phyloP scores from a whole-genome alignment of 768 basidiomycete genomes.

The Serendipita sp. region DNA sequence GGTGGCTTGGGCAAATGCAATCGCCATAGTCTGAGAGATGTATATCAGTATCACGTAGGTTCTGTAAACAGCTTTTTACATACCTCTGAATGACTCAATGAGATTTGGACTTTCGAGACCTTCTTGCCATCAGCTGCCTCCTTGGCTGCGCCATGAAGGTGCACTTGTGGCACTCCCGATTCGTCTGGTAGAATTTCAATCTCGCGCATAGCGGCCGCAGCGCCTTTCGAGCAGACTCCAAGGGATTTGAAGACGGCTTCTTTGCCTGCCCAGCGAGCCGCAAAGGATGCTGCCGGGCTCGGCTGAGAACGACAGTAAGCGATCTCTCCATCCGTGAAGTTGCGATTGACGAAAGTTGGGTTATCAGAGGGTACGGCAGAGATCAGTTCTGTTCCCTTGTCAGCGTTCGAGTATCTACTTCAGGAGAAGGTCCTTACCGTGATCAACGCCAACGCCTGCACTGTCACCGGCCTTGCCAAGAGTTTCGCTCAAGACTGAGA shows the following conservation, averaged over 20 bases:
- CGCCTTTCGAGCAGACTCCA: conserved; percentile 77
- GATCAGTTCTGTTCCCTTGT: conserved; percentile 51
- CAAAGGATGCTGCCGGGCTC: conserved; percentile 76
- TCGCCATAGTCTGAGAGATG: conserved; percentile 49
- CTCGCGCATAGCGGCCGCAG: conserved; percentile 88
- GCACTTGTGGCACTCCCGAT: conserved; percentile 64
- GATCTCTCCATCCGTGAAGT: conserved; percentile 84
- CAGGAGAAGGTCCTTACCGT: conserved; percentile 37
- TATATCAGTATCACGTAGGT: conserved; percentile 9
- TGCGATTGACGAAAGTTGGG: conserved; percentile 70
- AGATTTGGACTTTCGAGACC: conserved; percentile 60
- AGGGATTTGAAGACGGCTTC: conserved; percentile 96
- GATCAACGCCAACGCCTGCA: conserved; percentile 76
- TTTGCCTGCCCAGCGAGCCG: conserved; percentile 94
- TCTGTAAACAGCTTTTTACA: conserved; percentile 18
- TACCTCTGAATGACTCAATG: conserved; percentile 86
- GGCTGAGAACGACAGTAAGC: conserved; percentile 78
- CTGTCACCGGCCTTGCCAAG: conserved; percentile 31
- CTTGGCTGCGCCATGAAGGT: conserved; percentile 65
- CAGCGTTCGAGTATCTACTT: conserved; percentile 5
- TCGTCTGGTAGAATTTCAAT: conserved; percentile 81
- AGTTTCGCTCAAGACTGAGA: conserved; percentile 41
- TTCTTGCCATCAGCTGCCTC: conserved; percentile 54
- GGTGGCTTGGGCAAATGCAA: conserved; percentile 73
- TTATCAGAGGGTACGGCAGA: conserved; percentile 82